Conservation (phyloP, 2,329 filamentous ascomycete species). For the Penicillium paneum region DNA sequence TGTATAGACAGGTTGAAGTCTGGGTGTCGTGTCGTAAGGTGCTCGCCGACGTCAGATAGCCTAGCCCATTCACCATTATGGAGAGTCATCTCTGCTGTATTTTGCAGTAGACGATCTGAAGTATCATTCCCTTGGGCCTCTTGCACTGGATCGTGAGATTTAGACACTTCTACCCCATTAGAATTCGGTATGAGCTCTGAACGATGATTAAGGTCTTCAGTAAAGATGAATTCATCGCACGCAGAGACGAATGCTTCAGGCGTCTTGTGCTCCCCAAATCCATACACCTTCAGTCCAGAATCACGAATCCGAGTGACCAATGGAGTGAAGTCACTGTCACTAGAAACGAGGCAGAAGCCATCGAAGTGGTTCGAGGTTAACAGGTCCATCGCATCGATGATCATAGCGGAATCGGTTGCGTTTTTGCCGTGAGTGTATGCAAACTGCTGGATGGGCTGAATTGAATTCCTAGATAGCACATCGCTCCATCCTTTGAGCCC, state of each 20-base stretch:
- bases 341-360: neutral
- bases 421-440: neutral
- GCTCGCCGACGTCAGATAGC: too few species aligned
- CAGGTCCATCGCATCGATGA: neutral
- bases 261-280: neutral
- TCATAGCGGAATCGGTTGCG: neutral
- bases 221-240: neutral
- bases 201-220: neutral
- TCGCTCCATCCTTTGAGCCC: too few species aligned
- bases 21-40: too few species aligned
- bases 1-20: too few species aligned
- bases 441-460: too few species aligned
- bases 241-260: neutral
- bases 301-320: neutral
- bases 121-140: too few species aligned
- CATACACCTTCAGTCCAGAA: neutral
- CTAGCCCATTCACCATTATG: too few species aligned
- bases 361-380: neutral
- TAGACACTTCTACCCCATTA: neutral
- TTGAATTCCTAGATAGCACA: too few species aligned
- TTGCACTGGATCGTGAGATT: neutral
- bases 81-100: too few species aligned
- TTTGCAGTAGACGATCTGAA: too few species aligned
- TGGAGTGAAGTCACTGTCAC: neutral
- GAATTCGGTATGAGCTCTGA: too few species aligned